Conservation (phyloP, 2,329 filamentous ascomycete genomes). For the Blastomyces emzantsi region DNA sequence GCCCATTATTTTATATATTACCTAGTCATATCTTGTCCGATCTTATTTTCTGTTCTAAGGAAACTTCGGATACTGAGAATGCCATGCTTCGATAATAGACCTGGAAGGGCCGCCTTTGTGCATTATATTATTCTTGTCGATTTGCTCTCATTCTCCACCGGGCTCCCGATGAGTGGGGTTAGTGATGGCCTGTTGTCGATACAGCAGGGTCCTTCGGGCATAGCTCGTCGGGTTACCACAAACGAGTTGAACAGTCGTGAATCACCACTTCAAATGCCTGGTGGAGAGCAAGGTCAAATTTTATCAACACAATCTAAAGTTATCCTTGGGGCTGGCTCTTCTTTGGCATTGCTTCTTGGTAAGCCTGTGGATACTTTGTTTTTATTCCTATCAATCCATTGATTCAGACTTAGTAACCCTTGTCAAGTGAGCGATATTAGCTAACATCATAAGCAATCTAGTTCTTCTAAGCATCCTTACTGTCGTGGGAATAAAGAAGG, state of each 20-base stretch:
- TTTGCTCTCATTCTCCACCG: background rate
- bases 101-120: background rate
- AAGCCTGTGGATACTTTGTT: background rate
- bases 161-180: background rate
- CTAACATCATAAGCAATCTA: background rate
- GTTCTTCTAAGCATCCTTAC: background rate
- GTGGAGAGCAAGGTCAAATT: too few relatives aligned
- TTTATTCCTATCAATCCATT: background rate
- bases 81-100: background rate
- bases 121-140: background rate
- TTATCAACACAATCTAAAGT: background rate
- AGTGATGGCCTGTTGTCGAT: background rate
- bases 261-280: background rate
- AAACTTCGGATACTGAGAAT: background rate
- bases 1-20: background rate
- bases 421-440: background rate
- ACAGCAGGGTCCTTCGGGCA: background rate
- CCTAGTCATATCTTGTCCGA: background rate
- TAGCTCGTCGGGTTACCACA: background rate
- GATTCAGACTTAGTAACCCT: background rate
- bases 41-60: background rate
- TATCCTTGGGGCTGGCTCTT: background rate
- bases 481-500: background rate
- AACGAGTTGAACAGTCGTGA: background rate
- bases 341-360: background rate